Evolutionary conservation across 306 rosid genomes (phyloP).

Genomic region (Trifolium dubium): DNA sequence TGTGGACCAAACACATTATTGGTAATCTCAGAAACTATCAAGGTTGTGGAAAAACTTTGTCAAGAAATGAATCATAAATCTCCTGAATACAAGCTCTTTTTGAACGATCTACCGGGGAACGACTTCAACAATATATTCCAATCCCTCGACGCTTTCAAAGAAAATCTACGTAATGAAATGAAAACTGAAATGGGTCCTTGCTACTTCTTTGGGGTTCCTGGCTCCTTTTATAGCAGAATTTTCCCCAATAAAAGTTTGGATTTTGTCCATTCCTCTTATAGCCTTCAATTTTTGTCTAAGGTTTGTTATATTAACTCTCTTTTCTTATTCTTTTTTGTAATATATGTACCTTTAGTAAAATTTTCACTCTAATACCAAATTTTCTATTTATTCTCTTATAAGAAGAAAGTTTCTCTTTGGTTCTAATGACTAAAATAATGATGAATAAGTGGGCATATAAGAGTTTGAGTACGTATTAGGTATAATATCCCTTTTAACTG

Average conservation of each 20-base stretch:
- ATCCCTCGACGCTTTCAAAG: constrained; percentile 48
- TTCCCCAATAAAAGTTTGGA: constrained; percentile 44
- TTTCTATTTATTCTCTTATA: too few relatives aligned
- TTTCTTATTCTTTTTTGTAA: neutral
- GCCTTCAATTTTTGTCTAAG: constrained; percentile 64
- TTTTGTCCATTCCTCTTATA: constrained; percentile 60
- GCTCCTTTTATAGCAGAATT: constrained; percentile 60
- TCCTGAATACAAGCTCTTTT: constrained; percentile 47
- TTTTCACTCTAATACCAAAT: too few relatives aligned
- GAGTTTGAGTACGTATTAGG: too few relatives aligned
- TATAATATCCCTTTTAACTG: too few relatives aligned
- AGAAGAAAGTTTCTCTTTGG: too few relatives aligned
- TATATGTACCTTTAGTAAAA: neutral
- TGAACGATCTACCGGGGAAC: constrained; percentile 54
- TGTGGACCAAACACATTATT: constrained; percentile 63
- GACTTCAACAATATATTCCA: constrained; percentile 61
- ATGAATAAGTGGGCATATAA: too few relatives aligned
- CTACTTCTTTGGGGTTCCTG: constrained; percentile 56
- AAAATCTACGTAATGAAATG: constrained; percentile 31
- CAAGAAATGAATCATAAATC: constrained; percentile 31
- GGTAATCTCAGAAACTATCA: constrained; percentile 44
- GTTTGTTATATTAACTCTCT: constrained; percentile 7
- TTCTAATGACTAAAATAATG: too few relatives aligned
- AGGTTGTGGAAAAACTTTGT: constrained; percentile 45
- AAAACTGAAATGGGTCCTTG: constrained; percentile 41